Evolutionary conservation across 225 moss, liverwort and hornwort species (phyloP), one percentile per base, ranked within the genome.

Genomic region (Ulota crispa): DNA sequence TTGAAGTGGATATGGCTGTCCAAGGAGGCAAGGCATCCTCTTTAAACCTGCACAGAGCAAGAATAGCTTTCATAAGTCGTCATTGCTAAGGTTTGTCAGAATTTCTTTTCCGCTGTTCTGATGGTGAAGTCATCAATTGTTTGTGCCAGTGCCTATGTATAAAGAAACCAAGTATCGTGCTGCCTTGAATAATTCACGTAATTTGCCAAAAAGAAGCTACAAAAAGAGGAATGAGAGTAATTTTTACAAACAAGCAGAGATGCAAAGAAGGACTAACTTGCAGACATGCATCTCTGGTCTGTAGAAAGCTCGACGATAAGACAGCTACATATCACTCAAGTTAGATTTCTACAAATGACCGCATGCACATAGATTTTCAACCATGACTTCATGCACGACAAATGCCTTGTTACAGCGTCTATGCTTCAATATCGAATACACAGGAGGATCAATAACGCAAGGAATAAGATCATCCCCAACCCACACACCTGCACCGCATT

Each of bases 401-500:
- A 10, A 56, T 70, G 20, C 39, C 55, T 68, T 10, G 31, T 23
- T 43, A 23, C 42, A 56, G 68, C 82, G 76, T 24, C 60, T 59
- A 59, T 32, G 24, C 16, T 27, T 57, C 30, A 70, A 66, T 65
- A 64, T 64, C 63, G 47, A 76, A 52, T 13, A 18, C 30, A 57
- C 2, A 66, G 30, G 7, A 74, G 45, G 57, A 80, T 66, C 39
- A 66, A 65, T 12, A 75, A 53, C 8, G 41, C 27, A 74, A 54
- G 9, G 53, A 69, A 79, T 30, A 59, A 64, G 42, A 7, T 26
- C 74, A 59, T 37, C 82, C 84, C 87, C 82, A 79, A 80, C 28
- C 37, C 79, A 80, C 87, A 42, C 83, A 92, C 92, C 92, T 92
- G 90, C 92, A 92, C 59, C 92, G 88, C 92, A 92, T 92, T 83